Evolutionary conservation across 352 stramenopile species (phyloP).

Genomic region (Phytophthora constricta): DNA sequence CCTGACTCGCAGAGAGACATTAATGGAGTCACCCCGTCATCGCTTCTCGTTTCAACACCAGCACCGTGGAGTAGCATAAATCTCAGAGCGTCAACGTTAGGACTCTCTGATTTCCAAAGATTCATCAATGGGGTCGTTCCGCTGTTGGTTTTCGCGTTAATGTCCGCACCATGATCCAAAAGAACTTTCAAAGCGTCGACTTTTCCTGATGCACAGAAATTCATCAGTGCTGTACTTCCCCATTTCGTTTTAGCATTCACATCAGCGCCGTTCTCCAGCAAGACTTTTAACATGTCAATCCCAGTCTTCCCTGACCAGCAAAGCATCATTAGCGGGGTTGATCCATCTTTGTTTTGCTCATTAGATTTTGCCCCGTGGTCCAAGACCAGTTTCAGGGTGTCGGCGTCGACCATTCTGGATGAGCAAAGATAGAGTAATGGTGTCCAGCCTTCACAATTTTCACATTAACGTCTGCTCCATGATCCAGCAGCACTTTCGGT

Average conservation of each 20-base stretch:
- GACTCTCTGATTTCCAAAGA: neutral
- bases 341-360: neutral
- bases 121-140: neutral
- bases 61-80: neutral
- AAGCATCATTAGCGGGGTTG: constrained; percentile 1
- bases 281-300: neutral
- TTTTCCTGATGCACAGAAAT: neutral
- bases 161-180: neutral
- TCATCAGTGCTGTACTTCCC: neutral
- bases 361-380: constrained; percentile 3
- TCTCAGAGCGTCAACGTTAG: neutral
- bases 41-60: neutral
- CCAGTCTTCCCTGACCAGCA: neutral
- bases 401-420: neutral
- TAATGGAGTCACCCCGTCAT: neutral
- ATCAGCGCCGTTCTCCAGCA: neutral
- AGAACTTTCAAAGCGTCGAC: neutral
- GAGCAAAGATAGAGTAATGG: neutral
- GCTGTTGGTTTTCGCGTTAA: neutral
- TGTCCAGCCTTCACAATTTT: neutral
- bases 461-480: neutral
- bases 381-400: neutral
- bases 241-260: neutral
- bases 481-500: neutral
- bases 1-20: neutral